A percentile compares a stretch with the other conserved stretches of the same genome.
Evolutionary conservation across 2,329 filamentous ascomycete genomes (phyloP).

Genomic region (Amauroascus verrucosus): DNA sequence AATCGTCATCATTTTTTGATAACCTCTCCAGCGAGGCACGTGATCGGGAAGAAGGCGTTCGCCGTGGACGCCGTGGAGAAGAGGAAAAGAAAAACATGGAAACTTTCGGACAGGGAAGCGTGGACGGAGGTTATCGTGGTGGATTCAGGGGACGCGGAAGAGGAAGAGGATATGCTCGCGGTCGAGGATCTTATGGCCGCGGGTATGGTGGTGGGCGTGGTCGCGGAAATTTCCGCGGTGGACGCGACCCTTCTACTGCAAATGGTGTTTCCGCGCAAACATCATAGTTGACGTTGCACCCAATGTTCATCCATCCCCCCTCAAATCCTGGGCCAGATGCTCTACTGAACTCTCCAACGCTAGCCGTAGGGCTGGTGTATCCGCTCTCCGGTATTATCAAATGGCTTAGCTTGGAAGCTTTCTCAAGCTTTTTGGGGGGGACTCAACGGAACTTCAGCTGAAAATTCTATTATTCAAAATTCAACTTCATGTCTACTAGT

Average conservation of each 20-base stretch:
- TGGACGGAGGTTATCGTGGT: constrained; percentile 75
- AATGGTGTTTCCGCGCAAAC: constrained; percentile 28
- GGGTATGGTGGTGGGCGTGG: constrained; percentile 38
- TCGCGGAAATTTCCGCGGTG: constrained; percentile 37
- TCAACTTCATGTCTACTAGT: background rate
- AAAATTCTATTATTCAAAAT: background rate
- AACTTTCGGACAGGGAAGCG: constrained; percentile 92
- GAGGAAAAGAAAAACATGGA: constrained; percentile 95
- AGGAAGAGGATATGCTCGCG: constrained; percentile 42
- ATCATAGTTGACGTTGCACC: background rate
- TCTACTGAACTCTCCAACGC: background rate
- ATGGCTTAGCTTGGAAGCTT: background rate
- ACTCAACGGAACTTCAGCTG: background rate
- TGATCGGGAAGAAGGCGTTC: constrained; percentile 64
- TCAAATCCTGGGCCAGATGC: background rate
- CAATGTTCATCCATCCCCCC: background rate
- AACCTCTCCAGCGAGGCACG: constrained; percentile 93
- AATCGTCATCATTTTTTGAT: constrained; percentile 85
- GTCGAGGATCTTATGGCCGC: constrained; percentile 38
- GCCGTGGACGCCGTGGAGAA: constrained; percentile 76
- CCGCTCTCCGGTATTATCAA: background rate
- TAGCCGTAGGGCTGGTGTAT: background rate
- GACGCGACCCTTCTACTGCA: constrained; percentile 29
- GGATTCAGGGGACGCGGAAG: constrained; percentile 64
- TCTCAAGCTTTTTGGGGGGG: background rate